These are phyloP conservation scores for Saturnispora hagleri DNA, from an alignment of 805 yeast species.

Conservation along the genomic window DNA sequence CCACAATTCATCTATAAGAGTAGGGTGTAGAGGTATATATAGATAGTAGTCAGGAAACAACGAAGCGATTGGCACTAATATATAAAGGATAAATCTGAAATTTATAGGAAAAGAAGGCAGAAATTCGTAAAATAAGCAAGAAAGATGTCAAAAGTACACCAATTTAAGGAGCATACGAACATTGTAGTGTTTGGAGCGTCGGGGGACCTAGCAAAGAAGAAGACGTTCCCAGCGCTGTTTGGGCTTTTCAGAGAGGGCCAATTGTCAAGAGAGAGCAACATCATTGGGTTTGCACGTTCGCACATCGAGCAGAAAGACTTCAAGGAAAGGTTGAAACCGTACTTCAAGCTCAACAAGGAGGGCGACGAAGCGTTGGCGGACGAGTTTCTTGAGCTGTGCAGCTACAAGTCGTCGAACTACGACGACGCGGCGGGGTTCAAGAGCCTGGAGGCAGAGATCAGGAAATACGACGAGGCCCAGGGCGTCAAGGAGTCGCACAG, in stretches of 20 bases:
- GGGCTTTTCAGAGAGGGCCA: slow-evolving; percentile 72
- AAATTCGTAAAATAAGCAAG: background rate
- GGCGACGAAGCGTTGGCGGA: slow-evolving; percentile 30
- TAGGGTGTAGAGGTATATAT: background rate
- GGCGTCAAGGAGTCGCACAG: slow-evolving; percentile 54
- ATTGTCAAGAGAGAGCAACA: slow-evolving; percentile 58
- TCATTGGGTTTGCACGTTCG: slow-evolving; percentile 91
- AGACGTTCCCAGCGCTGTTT: slow-evolving; percentile 82
- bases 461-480: slow-evolving; percentile 45
- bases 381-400: slow-evolving; percentile 55
- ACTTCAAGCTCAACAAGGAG: slow-evolving; percentile 37
- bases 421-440: slow-evolving; percentile 71
- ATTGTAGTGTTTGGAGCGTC: slow-evolving; percentile 90
- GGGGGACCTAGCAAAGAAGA: slow-evolving; percentile 92
- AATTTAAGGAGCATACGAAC: slow-evolving; percentile 57
- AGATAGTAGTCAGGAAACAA: background rate
- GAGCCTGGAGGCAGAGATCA: slow-evolving; percentile 45
- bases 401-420: slow-evolving; percentile 73
- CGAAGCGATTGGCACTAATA: background rate
- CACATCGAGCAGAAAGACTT: slow-evolving; percentile 58
- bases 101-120: background rate
- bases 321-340: slow-evolving; percentile 53
- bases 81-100: too few relatives aligned
- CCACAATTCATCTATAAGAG: background rate
- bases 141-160: slow-evolving; percentile 11